Conservation (phyloP, 2,329 filamentous ascomycete genomes). For the Domatiomyces catenatus region DNA sequence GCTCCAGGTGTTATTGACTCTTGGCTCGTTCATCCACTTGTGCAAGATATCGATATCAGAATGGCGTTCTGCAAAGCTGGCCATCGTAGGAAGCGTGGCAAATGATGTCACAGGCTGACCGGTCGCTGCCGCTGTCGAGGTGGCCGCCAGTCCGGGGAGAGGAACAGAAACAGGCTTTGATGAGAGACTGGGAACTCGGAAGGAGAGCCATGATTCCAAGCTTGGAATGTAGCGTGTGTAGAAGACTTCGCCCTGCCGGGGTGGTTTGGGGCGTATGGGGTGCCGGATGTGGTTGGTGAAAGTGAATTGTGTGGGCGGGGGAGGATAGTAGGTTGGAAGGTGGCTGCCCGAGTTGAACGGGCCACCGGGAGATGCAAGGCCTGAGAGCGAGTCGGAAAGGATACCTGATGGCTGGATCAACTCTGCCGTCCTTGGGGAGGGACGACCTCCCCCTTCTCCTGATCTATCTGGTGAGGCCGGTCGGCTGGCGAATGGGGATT, state of each 20-base stretch:
- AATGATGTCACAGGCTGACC: slow-evolving; percentile 15
- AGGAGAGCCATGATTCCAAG: slow-evolving; percentile 68
- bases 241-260: slow-evolving; percentile 77
- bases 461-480: slow-evolving; percentile 33
- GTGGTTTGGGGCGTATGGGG: slow-evolving; percentile 73
- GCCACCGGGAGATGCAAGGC: slow-evolving; percentile 29
- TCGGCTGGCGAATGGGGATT: slow-evolving; percentile 37
- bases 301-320: slow-evolving; percentile 64
- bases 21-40: slow-evolving; percentile 75
- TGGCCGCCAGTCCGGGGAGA: slow-evolving; percentile 45
- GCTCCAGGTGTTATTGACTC: slow-evolving; percentile 78
- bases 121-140: slow-evolving; percentile 12
- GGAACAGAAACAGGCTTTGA: slow-evolving; percentile 41
- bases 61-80: slow-evolving; percentile 31
- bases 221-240: slow-evolving; percentile 79
- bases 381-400: slow-evolving; percentile 10
- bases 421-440: slow-evolving; percentile 7
- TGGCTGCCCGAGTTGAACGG: slow-evolving; percentile 73
- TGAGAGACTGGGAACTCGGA: slow-evolving; percentile 65
- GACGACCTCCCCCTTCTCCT: background rate
- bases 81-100: slow-evolving; percentile 21
- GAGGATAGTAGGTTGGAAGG: slow-evolving; percentile 80
- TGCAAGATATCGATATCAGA: slow-evolving; percentile 57
- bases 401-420: slow-evolving; percentile 3
- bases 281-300: slow-evolving; percentile 68